Conservation (phyloP, 306 rosid genomes). For the Luffa aegyptiaca region DNA sequence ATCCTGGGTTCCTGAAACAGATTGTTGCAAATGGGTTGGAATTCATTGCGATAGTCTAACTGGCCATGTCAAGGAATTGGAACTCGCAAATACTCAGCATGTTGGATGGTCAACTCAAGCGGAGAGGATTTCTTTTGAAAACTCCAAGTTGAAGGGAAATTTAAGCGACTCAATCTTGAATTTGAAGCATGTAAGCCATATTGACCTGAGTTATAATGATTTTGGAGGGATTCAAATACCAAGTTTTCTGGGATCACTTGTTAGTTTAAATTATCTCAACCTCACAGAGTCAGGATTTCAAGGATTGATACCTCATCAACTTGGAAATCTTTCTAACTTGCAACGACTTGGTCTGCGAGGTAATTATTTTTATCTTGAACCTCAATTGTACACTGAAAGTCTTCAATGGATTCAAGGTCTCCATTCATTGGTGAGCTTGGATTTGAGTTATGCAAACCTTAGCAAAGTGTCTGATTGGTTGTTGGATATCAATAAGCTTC, state of each 20-base stretch:
- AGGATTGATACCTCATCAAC: constrained; percentile 7
- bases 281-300: background rate
- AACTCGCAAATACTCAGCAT: background rate
- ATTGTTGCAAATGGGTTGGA: constrained; percentile 8
- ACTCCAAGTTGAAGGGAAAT: background rate
- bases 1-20: background rate
- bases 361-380: background rate
- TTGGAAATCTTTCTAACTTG: background rate
- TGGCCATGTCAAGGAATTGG: constrained; percentile 3
- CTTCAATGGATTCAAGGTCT: constrained; percentile 10
- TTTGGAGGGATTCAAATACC: constrained; percentile 1
- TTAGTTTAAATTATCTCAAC: background rate
- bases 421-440: background rate
- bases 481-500: background rate
- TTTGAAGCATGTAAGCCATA: no score
- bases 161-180: no score
- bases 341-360: background rate
- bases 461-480: background rate
- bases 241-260: constrained; percentile 8
- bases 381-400: background rate
- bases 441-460: background rate
- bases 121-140: background rate
- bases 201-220: no score
- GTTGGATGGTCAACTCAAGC: no score
- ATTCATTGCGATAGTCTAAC: constrained; percentile 10